phyloP scores from a whole-genome alignment of 495 filamentous ascomycete genomes.

The Venustampulla echinocandica region DNA sequence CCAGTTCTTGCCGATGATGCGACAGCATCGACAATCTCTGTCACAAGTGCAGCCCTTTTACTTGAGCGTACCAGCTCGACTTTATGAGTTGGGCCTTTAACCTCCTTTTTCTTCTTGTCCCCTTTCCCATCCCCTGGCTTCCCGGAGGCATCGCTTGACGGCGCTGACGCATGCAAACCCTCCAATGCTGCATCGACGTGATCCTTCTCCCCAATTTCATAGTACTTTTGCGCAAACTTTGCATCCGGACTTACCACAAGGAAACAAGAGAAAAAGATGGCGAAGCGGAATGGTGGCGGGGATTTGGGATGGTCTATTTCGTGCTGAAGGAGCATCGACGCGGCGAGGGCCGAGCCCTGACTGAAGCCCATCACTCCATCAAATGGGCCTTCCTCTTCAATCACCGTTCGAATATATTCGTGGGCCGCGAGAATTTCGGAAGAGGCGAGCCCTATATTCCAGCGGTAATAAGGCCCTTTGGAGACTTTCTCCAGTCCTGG shows the following conservation, averaged over 20 bases:
- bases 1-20: not conserved
- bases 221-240: conserved; percentile 3
- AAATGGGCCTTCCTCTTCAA: conserved; percentile 16
- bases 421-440: not conserved
- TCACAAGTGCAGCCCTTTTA: not conserved
- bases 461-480: not conserved
- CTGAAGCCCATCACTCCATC: conserved; percentile 14
- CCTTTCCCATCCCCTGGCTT: not conserved
- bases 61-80: not conserved
- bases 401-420: conserved; percentile 9
- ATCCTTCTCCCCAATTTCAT: not conserved
- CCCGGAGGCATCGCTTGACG: not conserved
- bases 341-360: conserved; percentile 4
- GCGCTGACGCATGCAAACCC: not conserved
- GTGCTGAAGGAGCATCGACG: not conserved
- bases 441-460: not conserved
- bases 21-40: not conserved
- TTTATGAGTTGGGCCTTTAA: not conserved
- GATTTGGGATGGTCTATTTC: not conserved
- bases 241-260: not conserved
- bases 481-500: conserved; percentile 3
- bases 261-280: not conserved
- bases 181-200: not conserved
- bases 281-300: conserved; percentile 1
- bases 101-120: not conserved